Evolutionary conservation across 73 alveolate species (phyloP).

Genomic region (Tetrahymena thermophila): DNA sequence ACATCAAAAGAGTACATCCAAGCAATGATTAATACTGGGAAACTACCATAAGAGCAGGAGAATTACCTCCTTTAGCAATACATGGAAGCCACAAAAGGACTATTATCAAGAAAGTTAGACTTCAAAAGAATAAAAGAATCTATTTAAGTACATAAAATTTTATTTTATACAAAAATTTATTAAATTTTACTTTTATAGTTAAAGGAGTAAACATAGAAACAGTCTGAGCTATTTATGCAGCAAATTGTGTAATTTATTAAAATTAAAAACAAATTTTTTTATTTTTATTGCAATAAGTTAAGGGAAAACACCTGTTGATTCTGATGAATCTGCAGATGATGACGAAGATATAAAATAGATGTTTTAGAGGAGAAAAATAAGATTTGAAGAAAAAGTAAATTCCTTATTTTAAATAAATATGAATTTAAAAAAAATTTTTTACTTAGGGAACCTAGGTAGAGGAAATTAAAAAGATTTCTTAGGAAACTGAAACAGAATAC

Average conservation of each 20-base stretch:
- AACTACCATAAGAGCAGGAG: neutral
- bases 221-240: neutral
- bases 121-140: neutral
- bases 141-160: neutral
- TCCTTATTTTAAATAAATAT: neutral
- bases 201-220: neutral
- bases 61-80: neutral
- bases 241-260: neutral
- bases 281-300: neutral
- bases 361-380: neutral
- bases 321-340: neutral
- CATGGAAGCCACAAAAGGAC: neutral
- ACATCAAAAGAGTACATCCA: neutral
- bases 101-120: neutral
- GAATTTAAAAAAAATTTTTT: neutral
- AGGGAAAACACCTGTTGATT: neutral
- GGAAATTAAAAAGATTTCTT: neutral
- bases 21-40: neutral
- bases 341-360: neutral
- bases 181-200: neutral
- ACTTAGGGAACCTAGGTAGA: neutral
- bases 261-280: neutral
- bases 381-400: neutral
- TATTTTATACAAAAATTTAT: neutral
- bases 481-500: neutral